Evolutionary conservation across 176 grass and related monocot genomes (phyloP), one percentile per base, ranked within the genome.

Genomic region (Musa acuminata): DNA sequence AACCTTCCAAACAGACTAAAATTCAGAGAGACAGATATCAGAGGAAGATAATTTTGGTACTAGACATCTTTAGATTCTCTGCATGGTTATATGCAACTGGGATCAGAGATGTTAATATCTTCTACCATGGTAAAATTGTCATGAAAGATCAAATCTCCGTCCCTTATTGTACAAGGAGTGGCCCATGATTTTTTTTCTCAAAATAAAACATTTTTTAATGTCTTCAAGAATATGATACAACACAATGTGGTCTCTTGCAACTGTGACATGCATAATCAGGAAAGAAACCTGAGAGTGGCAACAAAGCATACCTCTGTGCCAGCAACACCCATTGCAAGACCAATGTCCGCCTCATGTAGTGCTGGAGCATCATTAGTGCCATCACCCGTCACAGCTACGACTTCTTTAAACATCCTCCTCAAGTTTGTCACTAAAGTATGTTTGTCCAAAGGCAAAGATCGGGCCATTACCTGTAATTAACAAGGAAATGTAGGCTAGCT

Each of bases 331-430:
- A 96, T 96, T 74, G 93, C 89, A 55, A 96, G 85, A 24, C 93
- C 93, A 49, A 96, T 96, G 73, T 96, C 93, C 0, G 93, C 85
- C 83, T 96, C 93, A 79, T 96, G 93, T 73, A 96, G 75, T 63
- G 93, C 93, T 3, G 93, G 93, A 57, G 93, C 93, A 83, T 96
- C 93, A 27, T 96, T 96, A 4, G 93, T 92, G 49, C 93, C 93
- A 1, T 96, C 93, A 10, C 93, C 93, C 1, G 93, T 96, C 55
- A 92, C 93, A 10, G 93, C 89, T 35, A 96, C 93, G 16, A 96
- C 89, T 85, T 96, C 87, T 48, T 82, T 55, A 71, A 90, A 92
- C 81, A 85, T 90, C 9, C 81, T 89, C 67, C 86, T 90, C 77
- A 96, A 69, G 51, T 90, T 92, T 29, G 89, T 90, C 79, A 96